Base-by-base conservation (phyloP, 768 basidiomycete species). In the Cystobasidium ongulense region DNA sequence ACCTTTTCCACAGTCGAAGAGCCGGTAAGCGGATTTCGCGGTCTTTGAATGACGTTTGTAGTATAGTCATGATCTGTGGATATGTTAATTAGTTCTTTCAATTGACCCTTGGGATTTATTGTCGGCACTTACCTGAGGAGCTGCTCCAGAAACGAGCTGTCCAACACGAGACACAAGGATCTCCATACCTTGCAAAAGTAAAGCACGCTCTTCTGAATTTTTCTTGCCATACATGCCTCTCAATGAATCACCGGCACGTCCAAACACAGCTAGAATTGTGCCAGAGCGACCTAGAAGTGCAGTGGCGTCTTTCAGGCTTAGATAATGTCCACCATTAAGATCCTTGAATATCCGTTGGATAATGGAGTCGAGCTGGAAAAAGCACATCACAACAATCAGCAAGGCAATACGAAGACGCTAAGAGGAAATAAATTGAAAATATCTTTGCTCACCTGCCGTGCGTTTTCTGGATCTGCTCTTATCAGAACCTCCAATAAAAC, bases 51-150 rank as follows among this genome's bases (percentile, higher is more conserved):
- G 89, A 90, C 5, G 90, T 92, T 82, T 98, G 95, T 43, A 99
- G 85, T 21, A 90, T 92, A 0, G 95, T 92, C 90, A 98, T 92
- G 77, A 97, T 88, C 95, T 99, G 76, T 10, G 17, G n/a, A 33
- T 50, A 50, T 23, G 65, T 13, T 41, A 25, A 67, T 27, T 23
- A 27, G n/a, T n/a, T n/a, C n/a, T n/a, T n/a, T n/a, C n/a, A n/a
- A 46, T 46, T 13, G 13, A 46, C 43, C n/a, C 43, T 13, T 46
- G n/a, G 43, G 29, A 10, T 59, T 7, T 33, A 53, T 5, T 5
- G 27, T 10, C 63, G 11, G 10, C 33, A 41, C 65, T 67, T 59
- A 61, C 68, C 68, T 71, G 68, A n/a, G 68, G 68, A 3, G 68
- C 54, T 2, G 54, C 68, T 2, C 68, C 54, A 10, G 31, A 5